A percentile compares a stretch with the other conserved stretches of the same genome.
These are phyloP conservation scores for Botryotinia narcissicola DNA, from an alignment of 2,329 filamentous ascomycete genomes.

Conservation along the genomic window DNA sequence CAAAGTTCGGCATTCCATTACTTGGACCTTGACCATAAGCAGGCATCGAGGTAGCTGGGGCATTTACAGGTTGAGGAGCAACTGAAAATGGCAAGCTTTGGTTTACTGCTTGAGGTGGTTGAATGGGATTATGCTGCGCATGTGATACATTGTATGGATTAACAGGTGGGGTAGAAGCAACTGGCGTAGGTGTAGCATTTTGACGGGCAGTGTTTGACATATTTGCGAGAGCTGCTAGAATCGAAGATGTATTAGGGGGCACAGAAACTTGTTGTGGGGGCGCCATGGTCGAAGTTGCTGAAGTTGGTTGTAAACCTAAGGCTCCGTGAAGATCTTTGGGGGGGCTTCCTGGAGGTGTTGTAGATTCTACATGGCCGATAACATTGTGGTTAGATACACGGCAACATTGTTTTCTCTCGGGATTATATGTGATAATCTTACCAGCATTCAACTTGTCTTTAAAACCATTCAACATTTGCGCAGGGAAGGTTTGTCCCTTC, in stretches of 20 bases:
- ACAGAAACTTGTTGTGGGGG: conserved; percentile 46
- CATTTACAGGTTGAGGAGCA: conserved; percentile 59
- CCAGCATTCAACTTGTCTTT: conserved; percentile 73
- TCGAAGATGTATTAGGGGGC: conserved; percentile 59
- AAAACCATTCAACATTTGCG: conserved; percentile 74
- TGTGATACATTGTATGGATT: conserved; percentile 47
- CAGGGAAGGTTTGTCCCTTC: conserved; percentile 86
- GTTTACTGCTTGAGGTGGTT: conserved; percentile 34
- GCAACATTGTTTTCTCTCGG: conserved; percentile 28
- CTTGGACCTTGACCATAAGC: conserved; percentile 37
- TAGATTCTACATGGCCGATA: conserved; percentile 56
- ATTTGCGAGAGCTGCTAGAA: conserved; percentile 76
- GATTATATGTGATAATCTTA: conserved; percentile 50
- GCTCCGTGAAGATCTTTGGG: conserved; percentile 42
- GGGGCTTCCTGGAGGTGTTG: conserved; percentile 65
- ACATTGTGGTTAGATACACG: conserved; percentile 41
- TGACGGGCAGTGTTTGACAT: conserved; percentile 62
- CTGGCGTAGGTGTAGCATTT: conserved; percentile 49
- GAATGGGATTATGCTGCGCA: conserved; percentile 44
- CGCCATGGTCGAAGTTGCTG: conserved; percentile 43
- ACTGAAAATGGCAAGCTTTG: conserved; percentile 39
- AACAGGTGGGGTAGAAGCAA: conserved; percentile 37
- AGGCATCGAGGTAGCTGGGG: conserved; percentile 41
- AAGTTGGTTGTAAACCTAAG: conserved; percentile 38
- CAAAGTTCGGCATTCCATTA: conserved; percentile 42